Conservation (phyloP, 345 rosid genomes). For the Cardamine resedifolia region DNA sequence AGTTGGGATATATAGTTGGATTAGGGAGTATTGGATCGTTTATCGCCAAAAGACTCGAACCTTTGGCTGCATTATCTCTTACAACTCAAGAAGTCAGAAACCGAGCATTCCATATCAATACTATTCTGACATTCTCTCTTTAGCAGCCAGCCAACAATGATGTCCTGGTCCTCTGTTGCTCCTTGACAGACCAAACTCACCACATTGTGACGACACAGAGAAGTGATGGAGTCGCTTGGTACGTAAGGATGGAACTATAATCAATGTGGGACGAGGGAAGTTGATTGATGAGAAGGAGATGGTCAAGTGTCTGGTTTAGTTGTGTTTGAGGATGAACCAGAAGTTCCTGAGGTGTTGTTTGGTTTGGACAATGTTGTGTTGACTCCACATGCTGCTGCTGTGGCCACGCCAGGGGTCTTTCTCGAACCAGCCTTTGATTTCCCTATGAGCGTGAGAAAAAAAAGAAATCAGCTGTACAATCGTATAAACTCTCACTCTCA, state of each 20-base stretch:
- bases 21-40: slow-evolving; percentile 30
- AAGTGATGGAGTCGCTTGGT: slow-evolving; percentile 40
- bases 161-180: slow-evolving; percentile 32
- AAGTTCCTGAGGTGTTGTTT: slow-evolving; percentile 51
- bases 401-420: slow-evolving; percentile 63
- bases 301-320: slow-evolving; percentile 66
- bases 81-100: slow-evolving; percentile 32
- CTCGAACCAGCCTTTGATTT: slow-evolving; percentile 51
- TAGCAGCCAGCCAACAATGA: slow-evolving; percentile 33
- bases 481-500: too few relatives aligned
- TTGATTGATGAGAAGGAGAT: slow-evolving; percentile 50
- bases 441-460: too few relatives aligned
- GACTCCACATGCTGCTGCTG: slow-evolving; percentile 63
- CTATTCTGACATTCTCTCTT: slow-evolving; percentile 28
- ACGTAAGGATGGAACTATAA: slow-evolving; percentile 29
- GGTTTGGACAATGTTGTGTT: slow-evolving; percentile 71
- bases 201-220: slow-evolving; percentile 32
- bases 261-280: slow-evolving; percentile 36
- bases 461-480: too few relatives aligned
- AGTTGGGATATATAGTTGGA: slow-evolving; percentile 39
- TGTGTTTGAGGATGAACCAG: slow-evolving; percentile 77
- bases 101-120: background rate
- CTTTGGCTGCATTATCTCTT: slow-evolving; percentile 32
- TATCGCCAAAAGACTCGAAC: slow-evolving; percentile 33
- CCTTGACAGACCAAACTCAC: slow-evolving; percentile 25